Evolutionary conservation across 208 protist genomes (phyloP), one percentile per base, ranked within the genome.

Genomic region (Acanthamoeba lenticulata): DNA sequence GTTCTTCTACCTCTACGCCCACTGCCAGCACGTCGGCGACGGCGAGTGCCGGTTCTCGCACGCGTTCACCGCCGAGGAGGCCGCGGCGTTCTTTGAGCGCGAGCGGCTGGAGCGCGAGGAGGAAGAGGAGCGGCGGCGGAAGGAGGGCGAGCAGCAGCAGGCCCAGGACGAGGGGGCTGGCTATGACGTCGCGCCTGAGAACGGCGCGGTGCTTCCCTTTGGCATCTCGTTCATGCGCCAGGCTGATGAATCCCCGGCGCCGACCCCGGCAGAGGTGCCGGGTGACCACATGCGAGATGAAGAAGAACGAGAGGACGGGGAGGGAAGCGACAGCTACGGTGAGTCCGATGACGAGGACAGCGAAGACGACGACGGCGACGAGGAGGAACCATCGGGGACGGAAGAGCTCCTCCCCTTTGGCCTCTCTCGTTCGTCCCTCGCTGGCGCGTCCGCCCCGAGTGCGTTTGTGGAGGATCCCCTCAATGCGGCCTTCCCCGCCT

Each of bases 351-450:
- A 34, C 57, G 27, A 65, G 27, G 4, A 9, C 57, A 4, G 21
- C 1, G 0, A 69, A 29, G 60, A 69, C 7, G 60, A 15, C 47
- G 11, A 49, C 0, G n/a, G n/a, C 21, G 32, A 60, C 27, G 32
- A 88, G 1, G 47, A 88, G n/a, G 47, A 74, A 42, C 32, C n/a
- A 6, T 6, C 0, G 27, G 7, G 21, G 32, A 72, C 32, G 52
- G 85, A 91, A 91, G 85, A n/a, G 57, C 55, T 72, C 47, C 85
- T 72, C 24, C 77, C 77, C 29, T 86, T 86, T 57, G 77, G 77
- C 27, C 77, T 86, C 45, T 86, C 77, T 2, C n/a, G 11, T 9
- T 55, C 77, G 1, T 86, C 77, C 9, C 27, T 72, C 15, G n/a
- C 85, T 3, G 34, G 9, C 19, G 79, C 7, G 32, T 29, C 32